Conservation (phyloP, 2,329 filamentous ascomycete genomes). For the Aureobasidium sp. region DNA sequence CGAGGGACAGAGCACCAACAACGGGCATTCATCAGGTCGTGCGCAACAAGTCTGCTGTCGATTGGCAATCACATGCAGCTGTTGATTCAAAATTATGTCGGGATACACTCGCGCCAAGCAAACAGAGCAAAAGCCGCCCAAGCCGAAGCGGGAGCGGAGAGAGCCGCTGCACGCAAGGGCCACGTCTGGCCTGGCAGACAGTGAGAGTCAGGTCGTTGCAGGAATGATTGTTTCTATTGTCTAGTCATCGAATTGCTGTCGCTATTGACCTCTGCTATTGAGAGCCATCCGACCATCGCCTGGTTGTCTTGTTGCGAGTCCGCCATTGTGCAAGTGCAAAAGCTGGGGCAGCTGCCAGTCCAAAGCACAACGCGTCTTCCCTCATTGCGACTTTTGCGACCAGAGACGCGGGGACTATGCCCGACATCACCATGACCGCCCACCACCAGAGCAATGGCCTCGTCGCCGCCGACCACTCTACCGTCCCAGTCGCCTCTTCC, state of each 20-base stretch:
- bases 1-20: constrained; percentile 14
- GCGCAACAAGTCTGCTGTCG: constrained; percentile 5
- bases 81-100: neutral
- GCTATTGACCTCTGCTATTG: neutral
- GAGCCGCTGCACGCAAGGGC: constrained; percentile 1
- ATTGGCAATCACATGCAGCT: neutral
- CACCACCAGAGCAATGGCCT: neutral
- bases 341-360: neutral
- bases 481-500: neutral
- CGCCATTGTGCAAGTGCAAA: neutral
- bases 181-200: neutral
- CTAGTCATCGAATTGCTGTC: neutral
- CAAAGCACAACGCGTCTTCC: constrained; percentile 12
- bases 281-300: neutral
- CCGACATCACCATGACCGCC: constrained; percentile 2
- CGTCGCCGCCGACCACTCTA: constrained; percentile 16
- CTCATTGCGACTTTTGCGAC: constrained; percentile 11
- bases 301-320: neutral
- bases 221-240: neutral
- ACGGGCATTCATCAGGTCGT: constrained; percentile 15
- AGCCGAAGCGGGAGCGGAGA: neutral
- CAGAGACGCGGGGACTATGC: constrained; percentile 8
- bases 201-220: neutral
- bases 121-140: neutral
- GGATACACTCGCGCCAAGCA: neutral